Evolutionary conservation across 2,329 filamentous ascomycete species (phyloP).

Genomic region (Aureobasidium pullulans): DNA sequence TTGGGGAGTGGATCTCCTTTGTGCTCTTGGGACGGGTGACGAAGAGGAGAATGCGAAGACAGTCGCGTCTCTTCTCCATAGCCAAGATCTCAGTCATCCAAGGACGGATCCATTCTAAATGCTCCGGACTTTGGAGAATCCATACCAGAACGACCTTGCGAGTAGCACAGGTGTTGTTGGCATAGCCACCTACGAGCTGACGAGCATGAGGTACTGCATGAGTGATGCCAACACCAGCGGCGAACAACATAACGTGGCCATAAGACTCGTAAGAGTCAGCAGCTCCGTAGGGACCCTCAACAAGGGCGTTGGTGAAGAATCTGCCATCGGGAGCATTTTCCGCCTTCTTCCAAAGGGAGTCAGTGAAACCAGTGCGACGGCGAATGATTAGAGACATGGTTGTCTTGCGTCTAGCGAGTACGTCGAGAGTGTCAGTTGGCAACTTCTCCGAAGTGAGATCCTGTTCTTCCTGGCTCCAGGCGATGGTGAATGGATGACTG

Average conservation of each 20-base stretch:
- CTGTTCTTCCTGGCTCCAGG: conserved; percentile 63
- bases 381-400: conserved; percentile 77
- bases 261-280: conserved; percentile 82
- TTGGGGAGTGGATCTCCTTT: conserved; percentile 71
- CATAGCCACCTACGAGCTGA: conserved; percentile 50
- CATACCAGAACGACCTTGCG: conserved; percentile 78
- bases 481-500: conserved; percentile 72
- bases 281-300: conserved; percentile 46
- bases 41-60: conserved; percentile 81
- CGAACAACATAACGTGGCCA: conserved; percentile 83
- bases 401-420: conserved; percentile 40
- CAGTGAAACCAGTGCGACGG: conserved; percentile 81
- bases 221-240: conserved; percentile 89
- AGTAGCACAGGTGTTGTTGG: conserved; percentile 68
- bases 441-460: conserved; percentile 36
- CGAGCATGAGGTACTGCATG: conserved; percentile 86
- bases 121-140: conserved; percentile 84
- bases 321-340: conserved; percentile 44
- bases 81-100: conserved; percentile 83
- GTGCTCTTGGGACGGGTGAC: conserved; percentile 79
- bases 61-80: conserved; percentile 72
- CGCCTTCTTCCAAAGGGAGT: conserved; percentile 68
- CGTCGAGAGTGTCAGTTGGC: conserved; percentile 44
- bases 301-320: conserved; percentile 61
- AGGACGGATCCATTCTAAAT: conserved; percentile 86